These are phyloP conservation scores for Cordyceps militaris DNA, from an alignment of 2,329 filamentous ascomycete genomes.

Conservation along the genomic window DNA sequence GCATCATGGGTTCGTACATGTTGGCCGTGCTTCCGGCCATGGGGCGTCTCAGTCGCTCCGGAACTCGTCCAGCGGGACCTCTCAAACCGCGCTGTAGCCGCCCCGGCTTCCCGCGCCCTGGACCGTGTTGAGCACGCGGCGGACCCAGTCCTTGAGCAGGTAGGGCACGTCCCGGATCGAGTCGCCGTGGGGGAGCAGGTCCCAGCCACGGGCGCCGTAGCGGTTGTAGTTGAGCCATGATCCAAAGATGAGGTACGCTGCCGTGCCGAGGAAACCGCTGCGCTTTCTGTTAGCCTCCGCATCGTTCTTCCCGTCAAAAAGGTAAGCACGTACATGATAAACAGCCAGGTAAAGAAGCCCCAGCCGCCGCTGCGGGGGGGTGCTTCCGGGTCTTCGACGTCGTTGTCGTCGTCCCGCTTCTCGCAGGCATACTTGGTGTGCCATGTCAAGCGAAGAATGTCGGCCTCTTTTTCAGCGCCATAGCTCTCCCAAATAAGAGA, in stretches of 20 bases:
- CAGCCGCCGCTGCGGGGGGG: constrained; percentile 53
- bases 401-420: constrained; percentile 34
- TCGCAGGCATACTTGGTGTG: constrained; percentile 82
- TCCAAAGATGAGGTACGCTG: constrained; percentile 92
- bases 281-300: constrained; percentile 12
- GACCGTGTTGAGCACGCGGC: constrained; percentile 73
- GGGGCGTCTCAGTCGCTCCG: not conserved
- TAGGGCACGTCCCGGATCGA: constrained; percentile 89
- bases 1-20: not conserved
- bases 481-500: constrained; percentile 75
- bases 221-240: constrained; percentile 99
- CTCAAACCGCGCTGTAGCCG: constrained; percentile 87
- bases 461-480: constrained; percentile 47
- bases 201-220: constrained; percentile 91
- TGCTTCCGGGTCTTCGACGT: constrained; percentile 32
- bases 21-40: not conserved
- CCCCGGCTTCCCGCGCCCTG: constrained; percentile 79
- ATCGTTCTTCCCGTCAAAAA: too few relatives aligned
- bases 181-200: constrained; percentile 86
- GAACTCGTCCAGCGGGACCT: constrained; percentile 6
- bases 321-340: constrained; percentile 69
- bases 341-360: constrained; percentile 97
- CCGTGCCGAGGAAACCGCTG: constrained; percentile 76
- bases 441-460: constrained; percentile 73
- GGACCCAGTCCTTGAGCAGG: constrained; percentile 79